Evolutionary conservation across 768 basidiomycete genomes (phyloP), one percentile per base, ranked within the genome.

Genomic region (Epithele typhae): DNA sequence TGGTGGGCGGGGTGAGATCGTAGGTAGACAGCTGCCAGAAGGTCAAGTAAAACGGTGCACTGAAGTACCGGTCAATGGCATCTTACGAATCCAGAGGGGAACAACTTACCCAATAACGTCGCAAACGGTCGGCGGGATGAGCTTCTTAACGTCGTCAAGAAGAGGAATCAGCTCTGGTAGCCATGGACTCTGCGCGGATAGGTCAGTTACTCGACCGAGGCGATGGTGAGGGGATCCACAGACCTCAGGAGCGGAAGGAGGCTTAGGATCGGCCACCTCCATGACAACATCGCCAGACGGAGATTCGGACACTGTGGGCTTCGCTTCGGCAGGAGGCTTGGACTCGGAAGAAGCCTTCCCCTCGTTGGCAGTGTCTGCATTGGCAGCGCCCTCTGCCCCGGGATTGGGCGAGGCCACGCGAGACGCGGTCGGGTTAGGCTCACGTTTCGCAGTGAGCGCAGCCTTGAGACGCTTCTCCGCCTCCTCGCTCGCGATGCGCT

Each of bases 21-120:
- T 92, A 90, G 25, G 87, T 86, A 1, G 91, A 87, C 42, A 98
- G 67, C 63, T 97, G 94, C 96, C 96, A 99, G 69, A 97, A 99
- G 3, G 94, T 92, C 37, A 90, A 67, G 59, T 93, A 97, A 68
- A 99, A 98, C 2, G 83, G 87, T 23, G 92, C 84, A 3, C 95
- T 96, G 23, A 54, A 22, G 42, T 36, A 45, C 8, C 7, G 8
- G 14, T 30, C 27, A 30, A 30, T 7, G 7, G 8, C 8, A 30
- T 7, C 27, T 30, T 11, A 19, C n/a, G 14, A 30, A 33, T 48
- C 43, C 44, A 53, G 40, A 19, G 55, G 39, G 50, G n/a, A 24
- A 15, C 40, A 32, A 64, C 85, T 44, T 64, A 93, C 85, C 87
- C 86, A 55, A 94, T 80, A 33, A 82, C 66, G 27, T 84, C 78